Base-by-base conservation (phyloP, 1,284 basidiomycete species). In the Chondrostereum purpureum region DNA sequence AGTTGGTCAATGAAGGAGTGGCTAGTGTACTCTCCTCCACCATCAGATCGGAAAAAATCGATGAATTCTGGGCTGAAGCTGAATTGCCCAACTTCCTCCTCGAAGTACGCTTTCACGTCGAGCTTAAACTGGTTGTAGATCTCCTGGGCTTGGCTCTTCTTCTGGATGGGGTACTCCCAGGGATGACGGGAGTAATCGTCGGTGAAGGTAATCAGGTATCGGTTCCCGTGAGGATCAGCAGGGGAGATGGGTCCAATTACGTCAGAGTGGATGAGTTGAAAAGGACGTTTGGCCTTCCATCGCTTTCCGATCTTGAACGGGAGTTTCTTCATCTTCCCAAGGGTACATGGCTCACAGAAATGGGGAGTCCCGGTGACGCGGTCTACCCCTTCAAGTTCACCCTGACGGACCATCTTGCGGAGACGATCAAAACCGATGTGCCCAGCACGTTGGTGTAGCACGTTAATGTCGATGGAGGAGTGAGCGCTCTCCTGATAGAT, bases 181-280 rank as follows among this genome's bases (percentile, higher is more conserved):
- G 51, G 46, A 31, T 53, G 58, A 0, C 55, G 45, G 12, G 42
- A 48, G 45, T 47, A 51, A 39, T 68, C 58, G 43, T 68, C 59
- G 3, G 60, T 55, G 37, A 68, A 64, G 1, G 58, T 49, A 8
- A 64, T 53, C 50, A 59, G 63, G 42, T 63, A 68, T 0, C 48
- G 24, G 24, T 51, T 45, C 0, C 63, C 58, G 5, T 46, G 37
- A 6, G 42, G 23, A 4, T 57, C 47, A 8, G 43, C 23, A 6
- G 51, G 53, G 19, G 50, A 52, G 18, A 64, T 50, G 3, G 54
- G 64, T 14, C 63, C 62, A 40, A 57, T 53, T 4, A 67, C 45
- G 40, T 68, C 62, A 0, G 55, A 56, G 42, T 64, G 63, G 5
- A 67, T 46, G 5, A 63, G 43, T 20, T 65, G 48, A 1, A 63